phyloP scores from a whole-genome alignment of 352 stramenopile genomes.

The Globisporangium paddicum region DNA sequence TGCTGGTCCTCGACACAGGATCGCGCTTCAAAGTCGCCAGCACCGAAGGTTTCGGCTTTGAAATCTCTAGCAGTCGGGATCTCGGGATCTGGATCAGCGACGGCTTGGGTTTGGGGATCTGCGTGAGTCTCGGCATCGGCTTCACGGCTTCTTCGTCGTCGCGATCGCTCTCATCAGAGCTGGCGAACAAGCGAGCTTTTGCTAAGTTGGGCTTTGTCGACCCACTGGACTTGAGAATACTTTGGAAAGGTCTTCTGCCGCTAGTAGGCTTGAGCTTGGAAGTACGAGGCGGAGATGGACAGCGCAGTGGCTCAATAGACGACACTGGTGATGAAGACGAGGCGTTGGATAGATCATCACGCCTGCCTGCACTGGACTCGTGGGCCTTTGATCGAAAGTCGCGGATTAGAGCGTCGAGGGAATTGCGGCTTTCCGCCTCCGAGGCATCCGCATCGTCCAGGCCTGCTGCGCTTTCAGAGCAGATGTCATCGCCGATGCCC shows the following conservation, averaged over 20 bases:
- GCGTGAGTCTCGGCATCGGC: conserved; percentile 45
- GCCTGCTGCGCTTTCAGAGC: conserved; percentile 1
- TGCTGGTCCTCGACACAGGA: neutral
- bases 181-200: neutral
- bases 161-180: conserved; percentile 5
- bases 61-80: conserved; percentile 2
- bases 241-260: neutral
- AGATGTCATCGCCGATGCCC: neutral
- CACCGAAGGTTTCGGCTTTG: neutral
- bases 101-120: conserved; percentile 36
- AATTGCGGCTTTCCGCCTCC: conserved; percentile 15
- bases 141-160: conserved; percentile 15
- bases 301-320: neutral
- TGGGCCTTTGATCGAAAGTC: conserved; percentile 36
- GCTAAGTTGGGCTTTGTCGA: neutral
- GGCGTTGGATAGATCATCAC: neutral
- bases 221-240: neutral
- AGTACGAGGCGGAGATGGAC: neutral
- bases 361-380: neutral
- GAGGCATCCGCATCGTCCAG: neutral
- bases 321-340: no score
- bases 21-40: neutral
- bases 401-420: conserved; percentile 45
- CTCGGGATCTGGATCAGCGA: conserved; percentile 23
- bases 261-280: neutral